Percentiles rank a stretch among this genome's conserved stretches.
phyloP scores from a whole-genome alignment of 768 basidiomycete species.

The Tylopilus intermedius region DNA sequence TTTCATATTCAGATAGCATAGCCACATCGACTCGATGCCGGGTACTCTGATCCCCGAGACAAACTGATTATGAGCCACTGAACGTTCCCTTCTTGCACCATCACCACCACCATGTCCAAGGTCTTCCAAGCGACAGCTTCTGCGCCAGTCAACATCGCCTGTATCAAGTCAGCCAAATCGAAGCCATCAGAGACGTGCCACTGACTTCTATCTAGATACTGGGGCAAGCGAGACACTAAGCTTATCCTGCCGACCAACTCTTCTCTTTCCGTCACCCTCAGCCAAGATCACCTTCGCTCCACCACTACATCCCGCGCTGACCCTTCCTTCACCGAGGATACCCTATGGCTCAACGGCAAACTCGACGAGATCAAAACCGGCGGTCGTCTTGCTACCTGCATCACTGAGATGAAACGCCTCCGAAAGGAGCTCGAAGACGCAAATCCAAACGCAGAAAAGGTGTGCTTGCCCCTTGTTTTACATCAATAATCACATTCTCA shows the following conservation, averaged over 20 bases:
- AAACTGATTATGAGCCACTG: neutral
- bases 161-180: constrained; percentile 70
- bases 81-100: constrained; percentile 5
- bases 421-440: constrained; percentile 72
- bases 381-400: constrained; percentile 79
- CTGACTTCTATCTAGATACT: constrained; percentile 61
- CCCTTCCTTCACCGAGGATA: constrained; percentile 65
- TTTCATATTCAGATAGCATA: constrained; percentile 13
- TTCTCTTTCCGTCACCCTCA: constrained; percentile 95
- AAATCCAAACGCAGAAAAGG: constrained; percentile 61
- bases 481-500: neutral
- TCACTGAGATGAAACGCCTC: constrained; percentile 77
- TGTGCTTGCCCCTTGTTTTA: constrained; percentile 23
- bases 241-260: constrained; percentile 97
- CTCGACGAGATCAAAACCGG: constrained; percentile 84
- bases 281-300: constrained; percentile 91
- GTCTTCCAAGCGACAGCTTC: constrained; percentile 79
- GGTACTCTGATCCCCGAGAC: constrained; percentile 12
- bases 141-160: constrained; percentile 96
- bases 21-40: constrained; percentile 15
- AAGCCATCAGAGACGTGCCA: neutral
- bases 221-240: constrained; percentile 96
- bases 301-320: constrained; percentile 91
- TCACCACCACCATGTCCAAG: constrained; percentile 44
- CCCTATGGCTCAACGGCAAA: constrained; percentile 91